phyloP scores from a whole-genome alignment of 495 filamentous ascomycete species.

The Xylaria sp. region DNA sequence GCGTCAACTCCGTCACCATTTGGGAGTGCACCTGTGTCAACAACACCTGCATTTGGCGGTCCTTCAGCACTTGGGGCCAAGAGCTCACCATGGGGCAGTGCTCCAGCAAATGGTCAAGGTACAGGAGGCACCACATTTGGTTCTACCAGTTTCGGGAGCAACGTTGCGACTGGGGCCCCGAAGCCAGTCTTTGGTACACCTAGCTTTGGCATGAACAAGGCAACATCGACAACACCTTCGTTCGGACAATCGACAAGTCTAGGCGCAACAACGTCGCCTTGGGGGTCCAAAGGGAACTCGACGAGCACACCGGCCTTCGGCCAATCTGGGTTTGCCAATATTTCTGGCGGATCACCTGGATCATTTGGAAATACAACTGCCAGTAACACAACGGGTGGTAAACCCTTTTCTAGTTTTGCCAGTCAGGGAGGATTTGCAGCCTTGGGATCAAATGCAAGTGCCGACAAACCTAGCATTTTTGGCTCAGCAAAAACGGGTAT shows the following conservation, averaged over 20 bases:
- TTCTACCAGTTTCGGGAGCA: constrained; percentile 46
- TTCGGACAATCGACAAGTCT: constrained; percentile 61
- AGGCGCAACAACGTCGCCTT: constrained; percentile 48
- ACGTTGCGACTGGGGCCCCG: constrained; percentile 59
- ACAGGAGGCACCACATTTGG: constrained; percentile 47
- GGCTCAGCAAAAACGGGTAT: constrained; percentile 50
- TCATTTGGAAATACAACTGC: constrained; percentile 41
- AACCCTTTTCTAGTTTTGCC: constrained; percentile 68
- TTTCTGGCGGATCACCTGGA: constrained; percentile 23
- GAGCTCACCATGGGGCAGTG: constrained; percentile 49
- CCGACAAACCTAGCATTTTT: constrained; percentile 56
- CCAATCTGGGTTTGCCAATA: constrained; percentile 43
- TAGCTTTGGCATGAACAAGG: constrained; percentile 44
- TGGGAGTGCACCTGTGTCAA: constrained; percentile 32
- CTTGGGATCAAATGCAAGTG: constrained; percentile 39
- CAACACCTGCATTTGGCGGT: constrained; percentile 46
- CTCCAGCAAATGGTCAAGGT: constrained; percentile 35
- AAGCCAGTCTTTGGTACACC: constrained; percentile 45
- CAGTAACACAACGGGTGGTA: constrained; percentile 36
- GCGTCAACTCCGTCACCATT: constrained; percentile 41
- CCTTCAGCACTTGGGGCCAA: constrained; percentile 48
- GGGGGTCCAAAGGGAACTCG: constrained; percentile 45
- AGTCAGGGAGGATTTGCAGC: constrained; percentile 64
- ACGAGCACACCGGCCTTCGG: constrained; percentile 48
- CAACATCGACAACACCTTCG: constrained; percentile 45